Evolutionary conservation across 2,329 filamentous ascomycete genomes (phyloP).

Genomic region (Alternaria burnsii): DNA sequence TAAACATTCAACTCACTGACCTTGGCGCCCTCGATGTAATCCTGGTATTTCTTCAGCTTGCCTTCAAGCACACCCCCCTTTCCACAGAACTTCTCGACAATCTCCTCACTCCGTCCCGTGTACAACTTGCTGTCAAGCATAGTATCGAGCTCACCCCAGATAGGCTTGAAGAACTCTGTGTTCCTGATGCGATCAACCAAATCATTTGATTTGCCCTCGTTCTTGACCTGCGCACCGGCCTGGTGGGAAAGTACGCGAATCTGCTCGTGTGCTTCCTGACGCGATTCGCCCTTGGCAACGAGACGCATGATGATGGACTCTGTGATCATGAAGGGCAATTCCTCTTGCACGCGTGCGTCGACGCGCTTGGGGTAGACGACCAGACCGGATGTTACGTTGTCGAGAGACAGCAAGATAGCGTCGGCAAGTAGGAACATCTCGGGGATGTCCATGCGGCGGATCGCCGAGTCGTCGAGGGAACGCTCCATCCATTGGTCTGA

Average conservation of each 20-base stretch:
- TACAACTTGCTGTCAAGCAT: constrained; percentile 72
- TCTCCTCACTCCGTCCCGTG: constrained; percentile 60
- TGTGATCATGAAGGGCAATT: constrained; percentile 88
- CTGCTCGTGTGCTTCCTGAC: constrained; percentile 87
- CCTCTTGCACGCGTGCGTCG: constrained; percentile 69
- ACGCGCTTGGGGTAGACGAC: constrained; percentile 80
- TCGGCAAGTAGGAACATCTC: constrained; percentile 60
- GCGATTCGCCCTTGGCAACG: constrained; percentile 71
- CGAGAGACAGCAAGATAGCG: constrained; percentile 70
- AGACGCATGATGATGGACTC: constrained; percentile 70
- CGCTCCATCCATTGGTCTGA: constrained; percentile 80
- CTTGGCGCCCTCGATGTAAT: constrained; percentile 52
- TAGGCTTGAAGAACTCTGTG: constrained; percentile 76
- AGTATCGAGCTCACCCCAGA: constrained; percentile 72
- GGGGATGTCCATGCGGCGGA: constrained; percentile 64
- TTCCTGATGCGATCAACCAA: constrained; percentile 78
- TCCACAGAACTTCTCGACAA: constrained; percentile 36
- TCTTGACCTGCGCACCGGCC: constrained; percentile 74
- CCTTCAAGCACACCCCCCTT: constrained; percentile 24
- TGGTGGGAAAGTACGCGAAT: constrained; percentile 83
- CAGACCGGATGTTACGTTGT: constrained; percentile 76
- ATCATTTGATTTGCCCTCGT: constrained; percentile 79
- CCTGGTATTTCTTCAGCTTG: constrained; percentile 62
- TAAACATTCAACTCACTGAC: constrained; percentile 46
- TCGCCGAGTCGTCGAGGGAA: constrained; percentile 78